phyloP scores from a whole-genome alignment of 768 basidiomycete species.

The Boletus pseudo-olivaceus region DNA sequence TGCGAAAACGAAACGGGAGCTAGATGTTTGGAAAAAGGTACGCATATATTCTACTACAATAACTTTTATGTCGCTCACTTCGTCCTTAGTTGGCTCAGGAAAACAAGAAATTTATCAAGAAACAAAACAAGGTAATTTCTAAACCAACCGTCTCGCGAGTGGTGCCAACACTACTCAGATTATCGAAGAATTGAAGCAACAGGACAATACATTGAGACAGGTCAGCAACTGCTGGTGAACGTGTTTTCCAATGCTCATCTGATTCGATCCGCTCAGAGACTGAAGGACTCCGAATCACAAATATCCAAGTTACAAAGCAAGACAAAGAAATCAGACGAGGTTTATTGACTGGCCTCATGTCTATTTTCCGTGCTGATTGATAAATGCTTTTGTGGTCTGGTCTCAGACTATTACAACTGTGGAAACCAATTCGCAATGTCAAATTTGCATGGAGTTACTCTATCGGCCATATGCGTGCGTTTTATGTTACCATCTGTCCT shows the following conservation, averaged over 20 bases:
- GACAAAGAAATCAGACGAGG: constrained; percentile 55
- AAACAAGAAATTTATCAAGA: constrained; percentile 48
- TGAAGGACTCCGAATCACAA: constrained; percentile 45
- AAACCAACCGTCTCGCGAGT: neutral
- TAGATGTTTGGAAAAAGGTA: constrained; percentile 52
- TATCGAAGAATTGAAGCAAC: constrained; percentile 50
- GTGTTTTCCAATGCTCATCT: neutral
- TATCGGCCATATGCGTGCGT: constrained; percentile 65
- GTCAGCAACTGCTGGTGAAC: constrained; percentile 26
- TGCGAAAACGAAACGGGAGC: constrained; percentile 53
- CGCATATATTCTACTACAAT: constrained; percentile 3
- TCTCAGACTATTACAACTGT: constrained; percentile 50
- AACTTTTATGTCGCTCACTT: constrained; percentile 2
- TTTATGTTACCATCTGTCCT: neutral
- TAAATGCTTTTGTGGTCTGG: neutral
- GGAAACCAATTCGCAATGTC: constrained; percentile 63
- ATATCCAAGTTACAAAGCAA: constrained; percentile 44
- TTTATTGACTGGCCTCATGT: constrained; percentile 23
- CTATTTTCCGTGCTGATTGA: neutral
- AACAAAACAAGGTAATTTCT: constrained; percentile 53
- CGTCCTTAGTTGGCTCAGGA: constrained; percentile 36
- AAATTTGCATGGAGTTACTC: constrained; percentile 74
- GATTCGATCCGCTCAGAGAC: constrained; percentile 30
- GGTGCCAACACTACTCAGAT: constrained; percentile 33
- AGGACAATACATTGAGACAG: constrained; percentile 36